Percentiles rank a stretch among this genome's conserved stretches.
Evolutionary conservation across 306 rosid species (phyloP).

Genomic region (Cicer chorassanicum): DNA sequence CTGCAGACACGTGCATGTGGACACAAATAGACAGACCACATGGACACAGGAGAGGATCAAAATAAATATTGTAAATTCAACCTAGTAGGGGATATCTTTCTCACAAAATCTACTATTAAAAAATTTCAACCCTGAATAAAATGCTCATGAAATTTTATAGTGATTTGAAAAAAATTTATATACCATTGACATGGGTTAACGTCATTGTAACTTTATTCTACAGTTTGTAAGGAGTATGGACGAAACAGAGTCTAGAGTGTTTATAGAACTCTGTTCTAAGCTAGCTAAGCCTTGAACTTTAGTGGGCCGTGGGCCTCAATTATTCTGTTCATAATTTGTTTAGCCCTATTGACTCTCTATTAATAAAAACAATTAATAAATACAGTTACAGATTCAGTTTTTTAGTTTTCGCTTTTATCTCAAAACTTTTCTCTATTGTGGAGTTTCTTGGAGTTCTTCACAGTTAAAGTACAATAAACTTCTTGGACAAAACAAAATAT

Average conservation of each 20-base stretch:
- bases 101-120: constrained; percentile 13
- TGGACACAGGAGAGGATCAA: neutral
- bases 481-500: constrained; percentile 22
- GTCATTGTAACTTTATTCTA: neutral
- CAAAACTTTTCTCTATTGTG: neutral
- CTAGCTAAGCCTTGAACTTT: too few relatives aligned
- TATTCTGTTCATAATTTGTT: too few relatives aligned
- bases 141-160: neutral
- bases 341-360: too few relatives aligned
- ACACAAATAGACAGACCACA: neutral
- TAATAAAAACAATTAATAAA: neutral
- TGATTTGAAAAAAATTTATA: neutral
- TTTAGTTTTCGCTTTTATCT: neutral
- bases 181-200: constrained; percentile 18
- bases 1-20: constrained; percentile 1
- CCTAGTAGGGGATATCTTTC: neutral
- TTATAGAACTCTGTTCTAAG: neutral
- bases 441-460: neutral
- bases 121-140: constrained; percentile 1
- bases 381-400: neutral
- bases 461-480: constrained; percentile 12
- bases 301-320: too few relatives aligned
- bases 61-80: constrained; percentile 4
- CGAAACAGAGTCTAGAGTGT: neutral
- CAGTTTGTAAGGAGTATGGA: neutral